Conservation (phyloP, 352 stramenopile genomes). For the Globisporangium recalcitrans region DNA sequence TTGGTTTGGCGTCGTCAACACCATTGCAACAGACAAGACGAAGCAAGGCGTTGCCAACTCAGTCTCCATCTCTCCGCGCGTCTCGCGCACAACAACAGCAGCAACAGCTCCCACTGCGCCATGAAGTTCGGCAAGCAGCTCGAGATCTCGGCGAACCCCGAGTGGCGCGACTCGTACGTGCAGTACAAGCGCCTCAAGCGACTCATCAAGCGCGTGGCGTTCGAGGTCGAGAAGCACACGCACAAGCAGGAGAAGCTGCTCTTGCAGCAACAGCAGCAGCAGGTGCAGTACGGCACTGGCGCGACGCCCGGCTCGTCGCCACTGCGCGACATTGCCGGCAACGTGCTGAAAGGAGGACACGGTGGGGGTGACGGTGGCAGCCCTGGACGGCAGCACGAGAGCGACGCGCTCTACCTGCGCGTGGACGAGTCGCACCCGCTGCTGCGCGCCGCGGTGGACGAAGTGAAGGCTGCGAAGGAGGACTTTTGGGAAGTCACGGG, state of each 20-base stretch:
- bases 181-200: conserved; percentile 91
- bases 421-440: conserved; percentile 67
- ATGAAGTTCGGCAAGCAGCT: conserved; percentile 95
- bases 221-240: conserved; percentile 82
- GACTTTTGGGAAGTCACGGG: conserved; percentile 82
- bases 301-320: conserved; percentile 5
- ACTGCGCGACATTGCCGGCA: not conserved
- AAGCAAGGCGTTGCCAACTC: not conserved
- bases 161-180: conserved; percentile 88
- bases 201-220: conserved; percentile 87
- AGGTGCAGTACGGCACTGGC: conserved; percentile 18
- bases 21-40: not conserved
- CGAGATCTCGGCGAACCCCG: conserved; percentile 84
- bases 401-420: conserved; percentile 24
- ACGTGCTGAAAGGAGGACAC: not conserved
- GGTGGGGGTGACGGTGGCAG: not conserved
- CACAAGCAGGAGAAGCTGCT: conserved; percentile 68
- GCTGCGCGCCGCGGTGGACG: conserved; percentile 42
- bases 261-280: conserved; percentile 33
- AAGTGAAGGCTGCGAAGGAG: conserved; percentile 67
- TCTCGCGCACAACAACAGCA: not conserved
- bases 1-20: not conserved
- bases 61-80: not conserved
- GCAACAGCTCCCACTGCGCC: not conserved
- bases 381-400: conserved; percentile 9